Evolutionary conservation across 352 stramenopile genomes (phyloP).

Genomic region (Pythium plurisporium): DNA sequence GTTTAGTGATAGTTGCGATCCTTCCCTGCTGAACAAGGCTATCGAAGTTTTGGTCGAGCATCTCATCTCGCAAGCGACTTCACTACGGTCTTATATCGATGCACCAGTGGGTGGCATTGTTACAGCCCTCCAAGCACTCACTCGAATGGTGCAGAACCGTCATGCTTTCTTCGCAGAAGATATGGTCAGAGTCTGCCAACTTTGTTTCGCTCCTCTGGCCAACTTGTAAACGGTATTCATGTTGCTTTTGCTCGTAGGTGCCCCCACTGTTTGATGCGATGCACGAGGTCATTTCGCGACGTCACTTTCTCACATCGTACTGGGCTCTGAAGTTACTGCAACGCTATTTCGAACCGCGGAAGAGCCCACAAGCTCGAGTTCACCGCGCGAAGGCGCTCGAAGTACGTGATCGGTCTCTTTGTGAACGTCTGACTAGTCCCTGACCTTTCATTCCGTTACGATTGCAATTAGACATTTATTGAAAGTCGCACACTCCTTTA

Average conservation of each 20-base stretch:
- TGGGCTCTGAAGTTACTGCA: slow-evolving; percentile 68
- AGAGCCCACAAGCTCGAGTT: slow-evolving; percentile 21
- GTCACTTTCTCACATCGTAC: slow-evolving; percentile 58
- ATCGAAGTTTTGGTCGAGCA: slow-evolving; percentile 17
- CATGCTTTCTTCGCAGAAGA: slow-evolving; percentile 12
- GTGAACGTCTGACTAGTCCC: background rate
- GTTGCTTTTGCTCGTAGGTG: background rate
- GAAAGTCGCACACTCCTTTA: slow-evolving; percentile 42
- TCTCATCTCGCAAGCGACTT: slow-evolving; percentile 4
- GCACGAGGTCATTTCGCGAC: slow-evolving; percentile 50
- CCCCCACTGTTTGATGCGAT: slow-evolving; percentile 43
- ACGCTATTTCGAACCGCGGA: slow-evolving; percentile 47
- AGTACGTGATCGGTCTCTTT: slow-evolving; percentile 3
- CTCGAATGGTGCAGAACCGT: slow-evolving; percentile 12
- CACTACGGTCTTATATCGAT: slow-evolving; percentile 6
- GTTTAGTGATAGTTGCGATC: slow-evolving; percentile 14
- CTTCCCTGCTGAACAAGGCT: slow-evolving; percentile 9
- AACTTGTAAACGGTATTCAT: no score
- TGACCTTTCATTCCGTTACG: background rate
- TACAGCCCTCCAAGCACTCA: slow-evolving; percentile 15
- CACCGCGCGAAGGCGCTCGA: slow-evolving; percentile 53
- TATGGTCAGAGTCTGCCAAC: slow-evolving; percentile 1
- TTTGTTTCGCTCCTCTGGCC: background rate
- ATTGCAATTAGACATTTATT: slow-evolving; percentile 34
- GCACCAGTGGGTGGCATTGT: slow-evolving; percentile 7